Conservation (phyloP, 1,139 yeast species). For the Yamadazyma songkhlaensis region DNA sequence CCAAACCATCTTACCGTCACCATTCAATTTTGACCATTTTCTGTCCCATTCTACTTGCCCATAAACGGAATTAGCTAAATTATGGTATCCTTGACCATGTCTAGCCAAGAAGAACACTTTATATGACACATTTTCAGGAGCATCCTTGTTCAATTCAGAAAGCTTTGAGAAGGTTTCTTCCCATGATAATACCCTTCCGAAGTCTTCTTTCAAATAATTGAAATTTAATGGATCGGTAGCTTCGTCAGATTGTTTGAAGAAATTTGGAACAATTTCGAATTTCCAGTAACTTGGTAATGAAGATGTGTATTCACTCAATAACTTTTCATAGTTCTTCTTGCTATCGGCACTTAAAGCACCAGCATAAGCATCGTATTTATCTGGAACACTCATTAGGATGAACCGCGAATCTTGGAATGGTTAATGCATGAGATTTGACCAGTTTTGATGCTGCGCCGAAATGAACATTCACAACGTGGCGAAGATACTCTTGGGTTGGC, state of each 20-base stretch:
- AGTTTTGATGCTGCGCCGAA: too few relatives aligned
- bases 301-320: slow-evolving; percentile 13
- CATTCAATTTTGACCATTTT: slow-evolving; percentile 40
- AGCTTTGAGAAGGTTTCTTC: slow-evolving; percentile 23
- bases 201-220: slow-evolving; percentile 38
- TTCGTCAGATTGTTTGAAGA: slow-evolving; percentile 36
- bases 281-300: slow-evolving; percentile 23
- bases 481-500: too few relatives aligned
- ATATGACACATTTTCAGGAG: slow-evolving; percentile 25
- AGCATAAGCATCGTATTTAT: slow-evolving; percentile 16
- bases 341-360: slow-evolving; percentile 12
- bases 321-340: slow-evolving; percentile 14
- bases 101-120: slow-evolving; percentile 42
- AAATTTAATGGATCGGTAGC: slow-evolving; percentile 38
- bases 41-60: slow-evolving; percentile 45
- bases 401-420: too few relatives aligned
- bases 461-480: too few relatives aligned
- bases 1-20: slow-evolving; percentile 45
- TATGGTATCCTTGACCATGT: slow-evolving; percentile 49
- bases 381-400: slow-evolving; percentile 16
- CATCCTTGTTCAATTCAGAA: slow-evolving; percentile 24
- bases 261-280: slow-evolving; percentile 35
- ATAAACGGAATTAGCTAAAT: slow-evolving; percentile 39
- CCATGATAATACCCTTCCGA: slow-evolving; percentile 38
- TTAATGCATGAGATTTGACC: background rate